Evolutionary conservation across 495 filamentous ascomycete genomes (phyloP).

Genomic region (Tuber aestivum): DNA sequence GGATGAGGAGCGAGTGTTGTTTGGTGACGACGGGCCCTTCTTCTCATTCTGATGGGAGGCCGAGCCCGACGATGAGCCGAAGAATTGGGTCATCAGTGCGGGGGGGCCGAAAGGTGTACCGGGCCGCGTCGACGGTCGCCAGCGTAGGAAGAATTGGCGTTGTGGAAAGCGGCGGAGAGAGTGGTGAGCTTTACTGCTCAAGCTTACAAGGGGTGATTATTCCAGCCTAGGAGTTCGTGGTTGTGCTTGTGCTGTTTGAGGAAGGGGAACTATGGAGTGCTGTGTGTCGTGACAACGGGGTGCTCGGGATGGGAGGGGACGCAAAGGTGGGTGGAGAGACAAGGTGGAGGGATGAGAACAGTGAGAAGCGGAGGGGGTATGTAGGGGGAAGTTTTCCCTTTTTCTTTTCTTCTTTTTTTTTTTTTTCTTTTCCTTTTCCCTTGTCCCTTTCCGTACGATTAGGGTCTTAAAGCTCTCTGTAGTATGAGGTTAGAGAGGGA

Average conservation of each 20-base stretch:
- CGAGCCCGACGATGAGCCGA: conserved; percentile 42
- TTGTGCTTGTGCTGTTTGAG: conserved; percentile 3
- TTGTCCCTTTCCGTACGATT: not conserved
- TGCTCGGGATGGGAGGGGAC: not conserved
- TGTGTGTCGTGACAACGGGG: conserved; percentile 24
- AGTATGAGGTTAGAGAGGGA: not conserved
- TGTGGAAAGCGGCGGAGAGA: conserved; percentile 11
- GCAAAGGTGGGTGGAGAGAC: not conserved
- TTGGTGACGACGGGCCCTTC: conserved; percentile 35
- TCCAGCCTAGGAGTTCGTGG: not conserved
- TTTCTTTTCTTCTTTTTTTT: not conserved
- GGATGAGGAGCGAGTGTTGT: conserved; percentile 39
- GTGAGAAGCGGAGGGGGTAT: not conserved
- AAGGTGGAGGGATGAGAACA: not conserved
- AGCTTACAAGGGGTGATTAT: conserved; percentile 13
- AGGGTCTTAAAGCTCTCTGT: not conserved
- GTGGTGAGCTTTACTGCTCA: conserved; percentile 24
- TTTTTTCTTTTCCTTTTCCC: too few species aligned
- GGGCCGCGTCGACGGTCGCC: conserved; percentile 24
- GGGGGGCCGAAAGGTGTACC: conserved; percentile 26
- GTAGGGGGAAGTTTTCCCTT: not conserved
- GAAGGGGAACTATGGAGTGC: conserved; percentile 21
- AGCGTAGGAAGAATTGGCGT: conserved; percentile 13
- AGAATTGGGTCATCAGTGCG: conserved; percentile 45
- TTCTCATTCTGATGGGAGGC: conserved; percentile 37